phyloP scores from a whole-genome alignment of 108 stramenopile species.

The Nitzschia inconspicua region DNA sequence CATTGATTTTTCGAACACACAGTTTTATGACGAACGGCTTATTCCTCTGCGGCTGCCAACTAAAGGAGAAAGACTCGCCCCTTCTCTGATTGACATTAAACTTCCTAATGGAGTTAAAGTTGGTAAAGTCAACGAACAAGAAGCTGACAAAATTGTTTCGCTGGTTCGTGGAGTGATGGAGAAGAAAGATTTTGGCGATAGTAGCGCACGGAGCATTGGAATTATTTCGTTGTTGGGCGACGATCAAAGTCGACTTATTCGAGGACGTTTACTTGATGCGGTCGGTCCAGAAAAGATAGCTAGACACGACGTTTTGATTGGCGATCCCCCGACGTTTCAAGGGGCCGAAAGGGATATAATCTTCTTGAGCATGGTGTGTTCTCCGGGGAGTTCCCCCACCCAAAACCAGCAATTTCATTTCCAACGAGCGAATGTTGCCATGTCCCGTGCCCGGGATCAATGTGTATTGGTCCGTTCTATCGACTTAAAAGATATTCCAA shows the following conservation, averaged over 20 bases:
- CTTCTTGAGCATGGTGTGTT: constrained; percentile 59
- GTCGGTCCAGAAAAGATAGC: constrained; percentile 43
- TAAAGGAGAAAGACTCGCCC: constrained; percentile 30
- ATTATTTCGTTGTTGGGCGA: constrained; percentile 61
- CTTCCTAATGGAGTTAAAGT: constrained; percentile 34
- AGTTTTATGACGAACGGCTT: constrained; percentile 43
- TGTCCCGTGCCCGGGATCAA: constrained; percentile 52
- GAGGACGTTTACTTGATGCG: constrained; percentile 44
- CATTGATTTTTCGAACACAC: constrained; percentile 49
- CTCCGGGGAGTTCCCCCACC: constrained; percentile 41
- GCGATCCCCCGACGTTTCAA: constrained; percentile 61
- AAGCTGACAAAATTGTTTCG: constrained; percentile 45
- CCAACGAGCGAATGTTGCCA: constrained; percentile 57
- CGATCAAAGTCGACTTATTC: constrained; percentile 57
- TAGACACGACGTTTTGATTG: constrained; percentile 48
- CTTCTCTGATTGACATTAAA: constrained; percentile 48
- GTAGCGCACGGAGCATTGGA: constrained; percentile 41
- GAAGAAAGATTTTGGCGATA: neutral
- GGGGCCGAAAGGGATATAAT: constrained; percentile 61
- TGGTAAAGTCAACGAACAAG: constrained; percentile 55
- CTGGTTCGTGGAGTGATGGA: constrained; percentile 28
- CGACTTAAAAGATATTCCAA: constrained; percentile 40
- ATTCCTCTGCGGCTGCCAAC: constrained; percentile 55
- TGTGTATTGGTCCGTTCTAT: constrained; percentile 54
- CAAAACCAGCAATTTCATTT: constrained; percentile 54